phyloP scores from a whole-genome alignment of 73 alveolate genomes.

The Paramecium sonneborni region DNA sequence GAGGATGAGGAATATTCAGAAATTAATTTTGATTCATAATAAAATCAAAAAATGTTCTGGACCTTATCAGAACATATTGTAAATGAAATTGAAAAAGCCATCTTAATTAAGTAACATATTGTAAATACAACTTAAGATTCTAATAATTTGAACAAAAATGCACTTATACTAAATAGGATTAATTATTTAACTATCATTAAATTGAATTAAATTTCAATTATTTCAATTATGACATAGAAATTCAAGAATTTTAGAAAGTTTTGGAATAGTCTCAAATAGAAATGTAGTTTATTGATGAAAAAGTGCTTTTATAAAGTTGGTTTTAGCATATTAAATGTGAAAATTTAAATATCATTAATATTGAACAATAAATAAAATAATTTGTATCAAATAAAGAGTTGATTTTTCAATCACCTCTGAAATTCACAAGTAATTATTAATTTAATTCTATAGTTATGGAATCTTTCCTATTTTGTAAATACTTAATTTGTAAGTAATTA shows the following conservation, averaged over 20 bases:
- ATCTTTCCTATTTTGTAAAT: neutral
- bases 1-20: neutral
- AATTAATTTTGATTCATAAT: neutral
- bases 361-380: neutral
- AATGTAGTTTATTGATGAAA: neutral
- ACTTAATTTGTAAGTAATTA: neutral
- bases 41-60: neutral
- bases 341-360: neutral
- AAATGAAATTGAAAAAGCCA: slow-evolving; percentile 5
- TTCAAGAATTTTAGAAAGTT: neutral
- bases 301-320: neutral
- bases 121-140: slow-evolving; percentile 5
- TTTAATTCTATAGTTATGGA: neutral
- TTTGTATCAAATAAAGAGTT: neutral
- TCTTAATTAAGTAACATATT: neutral
- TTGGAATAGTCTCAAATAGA: neutral
- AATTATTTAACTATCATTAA: slow-evolving; percentile 10
- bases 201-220: slow-evolving; percentile 9
- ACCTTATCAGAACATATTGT: neutral
- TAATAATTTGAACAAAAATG: neutral
- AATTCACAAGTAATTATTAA: neutral
- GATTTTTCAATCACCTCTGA: neutral
- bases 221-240: neutral
- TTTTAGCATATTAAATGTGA: neutral
- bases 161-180: slow-evolving; percentile 13